Base-by-base conservation (phyloP, 2,329 filamentous ascomycete species). In the Cephalotrichum gorgonifer region DNA sequence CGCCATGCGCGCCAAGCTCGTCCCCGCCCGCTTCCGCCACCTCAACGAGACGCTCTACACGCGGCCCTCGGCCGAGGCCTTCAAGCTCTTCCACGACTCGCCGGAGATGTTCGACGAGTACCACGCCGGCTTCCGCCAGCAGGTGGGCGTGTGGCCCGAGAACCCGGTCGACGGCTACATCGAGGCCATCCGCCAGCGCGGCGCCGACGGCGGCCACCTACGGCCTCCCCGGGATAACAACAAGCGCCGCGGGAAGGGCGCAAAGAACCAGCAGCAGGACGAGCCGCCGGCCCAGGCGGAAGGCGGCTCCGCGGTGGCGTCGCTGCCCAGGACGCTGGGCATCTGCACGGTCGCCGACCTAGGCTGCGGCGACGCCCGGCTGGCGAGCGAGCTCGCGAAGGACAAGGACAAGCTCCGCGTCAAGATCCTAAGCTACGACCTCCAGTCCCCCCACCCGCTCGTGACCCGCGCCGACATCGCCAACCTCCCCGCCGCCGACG, bases 21-120 rank as follows among this genome's bases (percentile, higher is more conserved):
- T 95, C 54, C 94, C 90, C 9, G 90, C 93, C 1, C 89, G 93
- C 51, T 98, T 98, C 78, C 88, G 93, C 54, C 89, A 97, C 67
- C 81, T 98, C 53, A 98, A 98, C 66, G 86, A 98, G 71, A 91
- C 88, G 0, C 82, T 98, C 14, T 98, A 98, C 71, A 97, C 91
- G 4, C 87, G 84, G 7, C 87, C 90, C 1, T 98, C 93, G 0
- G 73, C 74, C 31, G 82, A 93, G 55, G 86, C 93, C n/a, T 81
- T 93, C 57, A 70, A 76, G 46, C 80, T 97, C 23, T 97, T 98
- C 71, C 73, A 79, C 47, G 74, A 85, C 30, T 88, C 87, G 45
- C 93, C 93, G 0, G 88, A 95, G 62, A 90, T 97, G 76, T 98
- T 97, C 69, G 76, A 81, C 56, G 90, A 97, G 68, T 98, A 98